These are phyloP conservation scores for Wilcoxina mikolae DNA, from an alignment of 495 filamentous ascomycete genomes.

Conservation along the genomic window DNA sequence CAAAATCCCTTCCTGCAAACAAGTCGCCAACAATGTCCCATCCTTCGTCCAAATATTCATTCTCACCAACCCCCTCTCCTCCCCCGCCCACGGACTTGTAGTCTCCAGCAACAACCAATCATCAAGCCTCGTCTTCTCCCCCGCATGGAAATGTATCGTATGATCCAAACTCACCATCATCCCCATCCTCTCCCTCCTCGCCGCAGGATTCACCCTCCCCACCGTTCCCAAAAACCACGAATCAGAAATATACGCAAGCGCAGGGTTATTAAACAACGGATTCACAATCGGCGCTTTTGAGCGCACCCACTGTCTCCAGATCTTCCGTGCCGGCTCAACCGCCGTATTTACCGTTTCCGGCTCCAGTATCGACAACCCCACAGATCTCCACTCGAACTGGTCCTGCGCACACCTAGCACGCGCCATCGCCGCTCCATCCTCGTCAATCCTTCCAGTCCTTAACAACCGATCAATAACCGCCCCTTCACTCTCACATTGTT, in stretches of 20 bases:
- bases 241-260: slow-evolving; percentile 85
- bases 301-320: slow-evolving; percentile 60
- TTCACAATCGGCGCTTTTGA: slow-evolving; percentile 57
- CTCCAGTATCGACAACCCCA: slow-evolving; percentile 31
- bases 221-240: slow-evolving; percentile 87
- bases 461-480: slow-evolving; percentile 20
- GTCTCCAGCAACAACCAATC: slow-evolving; percentile 92
- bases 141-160: slow-evolving; percentile 88
- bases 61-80: slow-evolving; percentile 71
- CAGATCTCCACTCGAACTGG: slow-evolving; percentile 45
- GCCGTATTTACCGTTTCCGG: slow-evolving; percentile 31
- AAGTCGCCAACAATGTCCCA: slow-evolving; percentile 69
- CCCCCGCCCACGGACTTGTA: slow-evolving; percentile 85
- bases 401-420: slow-evolving; percentile 21
- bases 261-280: slow-evolving; percentile 63
- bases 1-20: slow-evolving; percentile 60
- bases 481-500: slow-evolving; percentile 16
- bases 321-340: slow-evolving; percentile 43
- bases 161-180: slow-evolving; percentile 97
- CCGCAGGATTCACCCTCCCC: slow-evolving; percentile 32
- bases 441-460: slow-evolving; percentile 1
- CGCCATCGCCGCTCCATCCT: background rate
- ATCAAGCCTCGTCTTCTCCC: slow-evolving; percentile 62
- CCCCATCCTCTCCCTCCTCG: slow-evolving; percentile 43
- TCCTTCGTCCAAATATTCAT: slow-evolving; percentile 79